Conservation (phyloP, 345 rosid species). For the Eucalyptus decipiens region DNA sequence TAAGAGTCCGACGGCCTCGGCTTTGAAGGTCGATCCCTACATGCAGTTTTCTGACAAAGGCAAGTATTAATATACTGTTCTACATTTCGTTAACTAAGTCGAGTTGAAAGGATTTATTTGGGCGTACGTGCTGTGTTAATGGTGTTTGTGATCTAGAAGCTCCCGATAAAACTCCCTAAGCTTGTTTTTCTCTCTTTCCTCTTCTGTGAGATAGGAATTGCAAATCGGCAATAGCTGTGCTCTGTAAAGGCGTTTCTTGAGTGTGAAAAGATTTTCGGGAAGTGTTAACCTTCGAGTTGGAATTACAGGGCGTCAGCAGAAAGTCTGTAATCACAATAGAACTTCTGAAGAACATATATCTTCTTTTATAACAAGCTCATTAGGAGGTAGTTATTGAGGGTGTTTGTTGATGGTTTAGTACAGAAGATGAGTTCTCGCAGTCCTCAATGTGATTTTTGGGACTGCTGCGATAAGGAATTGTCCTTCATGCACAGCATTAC, state of each 20-base stretch:
- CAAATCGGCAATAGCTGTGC: not conserved
- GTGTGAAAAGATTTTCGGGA: not conserved
- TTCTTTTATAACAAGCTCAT: not conserved
- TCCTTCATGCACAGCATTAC: not conserved
- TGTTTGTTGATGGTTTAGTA: not conserved
- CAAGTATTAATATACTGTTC: not conserved
- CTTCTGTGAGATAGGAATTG: not conserved
- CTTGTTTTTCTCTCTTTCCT: not conserved
- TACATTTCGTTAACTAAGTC: not conserved
- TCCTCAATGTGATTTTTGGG: not conserved
- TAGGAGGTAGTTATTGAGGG: not conserved
- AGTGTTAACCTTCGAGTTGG: not conserved
- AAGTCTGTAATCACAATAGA: not conserved
- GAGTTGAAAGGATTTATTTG: not conserved
- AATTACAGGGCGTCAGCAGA: not conserved
- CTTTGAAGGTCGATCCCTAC: slow-evolving; percentile 75
- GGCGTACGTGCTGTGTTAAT: not conserved
- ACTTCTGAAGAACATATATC: not conserved
- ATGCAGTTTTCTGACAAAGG: slow-evolving; percentile 97
- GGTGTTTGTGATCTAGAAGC: not conserved
- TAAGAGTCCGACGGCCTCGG: slow-evolving; percentile 42
- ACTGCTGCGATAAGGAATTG: not conserved
- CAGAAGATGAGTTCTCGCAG: not conserved
- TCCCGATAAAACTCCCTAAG: not conserved
- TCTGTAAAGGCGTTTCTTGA: not conserved